Base-by-base conservation (phyloP, 306 rosid genomes). In the Cucurbita argyrosperma region DNA sequence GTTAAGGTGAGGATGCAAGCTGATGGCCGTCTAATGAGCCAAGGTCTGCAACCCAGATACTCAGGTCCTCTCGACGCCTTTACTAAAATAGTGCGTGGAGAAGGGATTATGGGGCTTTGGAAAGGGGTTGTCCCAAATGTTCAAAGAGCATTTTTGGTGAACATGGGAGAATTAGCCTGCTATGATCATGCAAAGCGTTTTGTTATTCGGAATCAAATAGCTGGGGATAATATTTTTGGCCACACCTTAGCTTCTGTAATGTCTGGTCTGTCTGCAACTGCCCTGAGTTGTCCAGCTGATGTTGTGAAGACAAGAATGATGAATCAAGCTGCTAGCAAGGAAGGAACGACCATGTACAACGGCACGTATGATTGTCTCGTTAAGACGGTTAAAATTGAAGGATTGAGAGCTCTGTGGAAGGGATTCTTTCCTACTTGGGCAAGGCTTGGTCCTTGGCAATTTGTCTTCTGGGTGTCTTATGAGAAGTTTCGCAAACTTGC, bases 1-100 rank as follows among this genome's bases (percentile, higher is more conserved):
- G 88, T 88, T 55, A 94, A 94, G 86, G 97, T 94, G 82, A 86
- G 98, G 82, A 86, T 94, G 96, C 97, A 90, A 85, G 92, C 94
- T 3, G 97, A 90, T 69, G 88, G 97, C 23, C 86, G 77, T 10
- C 65, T 84, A 85, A 84, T 40, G 74, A 80, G 85, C 83, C 90
- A 82, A 76, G 92, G 86, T 79, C 81, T 85, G 59, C 83, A 79
- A 78, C 97, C 89, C 62, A 77, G 94, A 76, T 94, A 94, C 83
- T 83, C 80, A 0, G 96, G 97, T n/a, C 78, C 89, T 42, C 70
- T 86, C 30, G 88, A 94, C 77, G 97, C 95, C 72, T 81, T 94
- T 3, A 84, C 69, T 76, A 85, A 86, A 87, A 94, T 90, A 30
- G 70, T 87, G 59, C 72, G 40, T 23, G 85, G 83, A 11, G 97